Evolutionary conservation across 345 rosid genomes (phyloP).

Genomic region (Corchorus olitorius): DNA sequence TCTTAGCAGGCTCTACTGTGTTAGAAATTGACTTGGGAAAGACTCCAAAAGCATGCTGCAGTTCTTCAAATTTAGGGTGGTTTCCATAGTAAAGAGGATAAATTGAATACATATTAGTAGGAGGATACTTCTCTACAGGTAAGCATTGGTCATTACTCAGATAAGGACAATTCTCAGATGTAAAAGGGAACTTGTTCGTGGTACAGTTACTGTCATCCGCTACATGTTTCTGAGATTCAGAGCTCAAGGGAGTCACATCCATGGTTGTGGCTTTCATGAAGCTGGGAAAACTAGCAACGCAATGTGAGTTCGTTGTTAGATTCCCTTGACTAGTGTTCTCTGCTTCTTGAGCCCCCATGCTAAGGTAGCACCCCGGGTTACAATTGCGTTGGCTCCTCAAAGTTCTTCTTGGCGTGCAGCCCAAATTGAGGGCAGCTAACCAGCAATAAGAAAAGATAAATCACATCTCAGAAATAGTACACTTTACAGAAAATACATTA

Average conservation of each 20-base stretch:
- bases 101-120: constrained; percentile 29
- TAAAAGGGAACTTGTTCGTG: constrained; percentile 24
- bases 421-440: constrained; percentile 74
- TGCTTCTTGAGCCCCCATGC: constrained; percentile 32
- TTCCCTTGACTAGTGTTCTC: constrained; percentile 23
- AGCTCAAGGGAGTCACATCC: constrained; percentile 16
- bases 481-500: constrained; percentile 3
- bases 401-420: constrained; percentile 62
- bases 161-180: constrained; percentile 18
- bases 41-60: constrained; percentile 23
- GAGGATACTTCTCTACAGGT: constrained; percentile 26
- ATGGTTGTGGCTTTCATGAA: constrained; percentile 23
- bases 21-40: constrained; percentile 22
- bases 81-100: constrained; percentile 51
- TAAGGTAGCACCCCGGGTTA: constrained; percentile 53
- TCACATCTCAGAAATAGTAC: constrained; percentile 5
- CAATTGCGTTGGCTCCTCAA: constrained; percentile 59
- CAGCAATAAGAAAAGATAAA: constrained; percentile 15
- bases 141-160: constrained; percentile 20
- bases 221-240: constrained; percentile 19
- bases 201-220: constrained; percentile 7
- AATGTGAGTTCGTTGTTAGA: constrained; percentile 23
- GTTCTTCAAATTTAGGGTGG: constrained; percentile 32
- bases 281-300: constrained; percentile 24
- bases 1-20: constrained; percentile 27